These are phyloP conservation scores for Beauveria caledonica DNA, from an alignment of 2,329 filamentous ascomycete genomes.

Conservation along the genomic window DNA sequence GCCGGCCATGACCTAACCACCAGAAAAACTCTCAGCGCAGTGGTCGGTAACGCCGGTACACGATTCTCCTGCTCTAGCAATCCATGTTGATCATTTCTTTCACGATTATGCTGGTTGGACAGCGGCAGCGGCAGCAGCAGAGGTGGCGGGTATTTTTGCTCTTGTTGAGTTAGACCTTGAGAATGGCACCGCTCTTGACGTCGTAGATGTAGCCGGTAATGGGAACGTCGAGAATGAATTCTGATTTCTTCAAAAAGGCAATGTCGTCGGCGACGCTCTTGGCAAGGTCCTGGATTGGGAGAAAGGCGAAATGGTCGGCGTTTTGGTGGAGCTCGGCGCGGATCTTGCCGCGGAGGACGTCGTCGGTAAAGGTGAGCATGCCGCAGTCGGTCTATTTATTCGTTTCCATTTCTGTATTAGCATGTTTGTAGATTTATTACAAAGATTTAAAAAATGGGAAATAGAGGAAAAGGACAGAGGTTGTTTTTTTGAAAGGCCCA, in stretches of 20 bases:
- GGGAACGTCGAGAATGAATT: slow-evolving; percentile 51
- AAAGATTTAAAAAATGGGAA: no score
- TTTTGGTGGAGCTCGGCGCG: slow-evolving; percentile 48
- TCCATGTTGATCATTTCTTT: no score
- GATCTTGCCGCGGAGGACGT: slow-evolving; percentile 46
- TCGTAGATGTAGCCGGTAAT: slow-evolving; percentile 73
- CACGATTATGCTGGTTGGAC: no score
- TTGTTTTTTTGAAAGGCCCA: neutral
- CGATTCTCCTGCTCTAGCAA: no score
- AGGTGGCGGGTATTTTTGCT: no score
- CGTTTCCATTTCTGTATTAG: no score
- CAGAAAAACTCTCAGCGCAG: no score
- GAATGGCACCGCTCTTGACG: slow-evolving; percentile 58
- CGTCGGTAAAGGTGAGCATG: slow-evolving; percentile 63
- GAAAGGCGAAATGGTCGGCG: slow-evolving; percentile 50
- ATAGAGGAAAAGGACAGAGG: no score
- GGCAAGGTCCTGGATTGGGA: slow-evolving; percentile 57
- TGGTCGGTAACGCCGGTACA: no score
- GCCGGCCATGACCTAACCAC: no score
- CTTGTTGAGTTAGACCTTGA: neutral
- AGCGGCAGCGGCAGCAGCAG: no score
- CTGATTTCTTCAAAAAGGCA: slow-evolving; percentile 48
- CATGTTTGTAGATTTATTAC: no score
- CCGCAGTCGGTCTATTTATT: slow-evolving; percentile 28
- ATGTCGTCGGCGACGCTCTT: slow-evolving; percentile 60